These are phyloP conservation scores for Aspergillus quadrilineatus DNA, from an alignment of 2,329 filamentous ascomycete genomes.

Conservation along the genomic window DNA sequence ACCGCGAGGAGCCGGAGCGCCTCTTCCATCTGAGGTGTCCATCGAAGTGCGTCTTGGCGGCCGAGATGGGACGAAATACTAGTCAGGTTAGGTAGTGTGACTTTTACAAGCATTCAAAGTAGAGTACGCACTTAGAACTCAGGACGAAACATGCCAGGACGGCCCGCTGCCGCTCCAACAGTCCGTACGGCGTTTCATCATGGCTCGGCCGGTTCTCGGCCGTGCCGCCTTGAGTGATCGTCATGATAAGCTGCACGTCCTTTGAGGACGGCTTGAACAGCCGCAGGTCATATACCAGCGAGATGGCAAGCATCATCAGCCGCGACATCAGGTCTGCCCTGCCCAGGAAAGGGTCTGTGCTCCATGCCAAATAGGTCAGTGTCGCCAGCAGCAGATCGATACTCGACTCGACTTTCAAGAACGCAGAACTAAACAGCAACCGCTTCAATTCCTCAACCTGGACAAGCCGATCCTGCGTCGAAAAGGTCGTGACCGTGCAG, in stretches of 20 bases:
- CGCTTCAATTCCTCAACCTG: slow-evolving; percentile 34
- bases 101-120: slow-evolving; percentile 3
- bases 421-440: slow-evolving; percentile 28
- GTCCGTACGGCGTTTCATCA: slow-evolving; percentile 15
- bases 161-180: slow-evolving; percentile 31
- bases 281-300: slow-evolving; percentile 39
- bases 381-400: slow-evolving; percentile 40
- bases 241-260: slow-evolving; percentile 33
- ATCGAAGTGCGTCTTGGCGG: slow-evolving; percentile 36
- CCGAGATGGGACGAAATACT: slow-evolving; percentile 38
- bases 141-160: slow-evolving; percentile 33
- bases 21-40: slow-evolving; percentile 43
- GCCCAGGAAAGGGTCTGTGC: slow-evolving; percentile 36
- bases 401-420: slow-evolving; percentile 30
- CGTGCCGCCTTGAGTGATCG: slow-evolving; percentile 29
- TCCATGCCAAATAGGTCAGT: slow-evolving; percentile 42
- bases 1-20: slow-evolving; percentile 29
- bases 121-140: slow-evolving; percentile 29
- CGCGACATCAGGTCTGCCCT: slow-evolving; percentile 33
- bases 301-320: slow-evolving; percentile 40
- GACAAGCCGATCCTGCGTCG: slow-evolving; percentile 27
- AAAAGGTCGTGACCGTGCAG: slow-evolving; percentile 32
- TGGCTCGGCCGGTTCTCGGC: slow-evolving; percentile 16
- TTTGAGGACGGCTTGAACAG: slow-evolving; percentile 32
- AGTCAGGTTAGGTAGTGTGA: slow-evolving; percentile 2